Conservation (phyloP, 2,329 filamentous ascomycete species). For the Nigrospora osmanthi region DNA sequence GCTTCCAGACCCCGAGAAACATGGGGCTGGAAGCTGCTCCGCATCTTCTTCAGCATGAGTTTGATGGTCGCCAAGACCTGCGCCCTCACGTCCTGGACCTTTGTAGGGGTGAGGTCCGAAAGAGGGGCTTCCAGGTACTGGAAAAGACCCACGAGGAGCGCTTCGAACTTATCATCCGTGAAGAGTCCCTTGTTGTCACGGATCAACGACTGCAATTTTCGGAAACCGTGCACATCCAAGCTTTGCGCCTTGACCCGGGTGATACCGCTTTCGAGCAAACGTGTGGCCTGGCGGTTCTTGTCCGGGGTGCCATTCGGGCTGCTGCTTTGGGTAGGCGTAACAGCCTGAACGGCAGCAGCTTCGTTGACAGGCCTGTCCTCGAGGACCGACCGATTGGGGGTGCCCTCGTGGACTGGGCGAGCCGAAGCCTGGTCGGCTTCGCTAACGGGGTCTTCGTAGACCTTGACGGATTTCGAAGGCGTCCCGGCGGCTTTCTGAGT, state of each 20-base stretch:
- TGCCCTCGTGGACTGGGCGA: constrained; percentile 26
- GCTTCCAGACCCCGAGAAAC: constrained; percentile 61
- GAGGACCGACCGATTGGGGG: constrained; percentile 36
- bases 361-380: constrained; percentile 56
- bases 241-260: constrained; percentile 62
- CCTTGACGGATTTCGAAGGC: constrained; percentile 36
- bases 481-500: constrained; percentile 8
- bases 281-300: constrained; percentile 47
- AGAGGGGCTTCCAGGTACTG: constrained; percentile 62
- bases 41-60: constrained; percentile 61
- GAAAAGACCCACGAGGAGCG: constrained; percentile 60
- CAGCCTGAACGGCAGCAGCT: constrained; percentile 22
- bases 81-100: constrained; percentile 63
- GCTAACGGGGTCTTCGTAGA: constrained; percentile 57
- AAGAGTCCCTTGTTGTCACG: constrained; percentile 58
- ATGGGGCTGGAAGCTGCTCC: constrained; percentile 58
- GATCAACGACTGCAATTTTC: constrained; percentile 67
- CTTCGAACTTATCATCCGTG: constrained; percentile 60
- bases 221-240: constrained; percentile 76
- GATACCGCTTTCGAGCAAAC: constrained; percentile 67
- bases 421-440: constrained; percentile 37
- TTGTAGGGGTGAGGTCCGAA: constrained; percentile 47
- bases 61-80: constrained; percentile 70
- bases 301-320: constrained; percentile 27
- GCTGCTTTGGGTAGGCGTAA: too few species aligned